A percentile compares a stretch with the other conserved stretches of the same genome.
phyloP scores from a whole-genome alignment of 768 basidiomycete genomes.

The Boletus barrowsii region DNA sequence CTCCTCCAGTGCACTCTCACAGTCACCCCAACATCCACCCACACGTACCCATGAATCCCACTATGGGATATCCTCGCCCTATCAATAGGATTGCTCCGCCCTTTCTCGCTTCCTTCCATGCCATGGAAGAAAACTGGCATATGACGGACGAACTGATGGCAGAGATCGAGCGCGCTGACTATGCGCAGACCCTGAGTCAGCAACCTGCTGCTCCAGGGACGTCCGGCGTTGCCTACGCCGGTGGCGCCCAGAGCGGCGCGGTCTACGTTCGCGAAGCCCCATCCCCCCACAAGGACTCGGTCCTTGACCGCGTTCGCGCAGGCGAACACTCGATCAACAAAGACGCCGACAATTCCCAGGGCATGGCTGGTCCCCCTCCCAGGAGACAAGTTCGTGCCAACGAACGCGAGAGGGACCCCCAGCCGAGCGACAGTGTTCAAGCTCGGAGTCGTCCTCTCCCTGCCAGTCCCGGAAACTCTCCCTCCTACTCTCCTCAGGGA shows the following conservation, averaged over 20 bases:
- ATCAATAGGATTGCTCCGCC: constrained; percentile 53
- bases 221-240: constrained; percentile 46
- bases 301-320: constrained; percentile 52
- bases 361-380: constrained; percentile 8
- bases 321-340: constrained; percentile 56
- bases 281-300: constrained; percentile 48
- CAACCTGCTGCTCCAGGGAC: constrained; percentile 36
- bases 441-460: constrained; percentile 29
- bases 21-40: constrained; percentile 28
- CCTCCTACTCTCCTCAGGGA: constrained; percentile 42
- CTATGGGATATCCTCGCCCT: constrained; percentile 61
- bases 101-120: constrained; percentile 55
- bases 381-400: constrained; percentile 23
- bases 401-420: constrained; percentile 44
- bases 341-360: constrained; percentile 42
- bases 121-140: constrained; percentile 57
- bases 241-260: constrained; percentile 41
- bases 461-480: constrained; percentile 35
- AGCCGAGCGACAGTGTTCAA: constrained; percentile 24
- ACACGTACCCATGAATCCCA: constrained; percentile 21
- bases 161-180: constrained; percentile 70
- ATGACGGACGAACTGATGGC: constrained; percentile 69
- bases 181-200: constrained; percentile 54
- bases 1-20: constrained; percentile 33
- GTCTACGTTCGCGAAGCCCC: constrained; percentile 35